phyloP scores from a whole-genome alignment of 1,284 basidiomycete species.

The Boletus austroedulis region DNA sequence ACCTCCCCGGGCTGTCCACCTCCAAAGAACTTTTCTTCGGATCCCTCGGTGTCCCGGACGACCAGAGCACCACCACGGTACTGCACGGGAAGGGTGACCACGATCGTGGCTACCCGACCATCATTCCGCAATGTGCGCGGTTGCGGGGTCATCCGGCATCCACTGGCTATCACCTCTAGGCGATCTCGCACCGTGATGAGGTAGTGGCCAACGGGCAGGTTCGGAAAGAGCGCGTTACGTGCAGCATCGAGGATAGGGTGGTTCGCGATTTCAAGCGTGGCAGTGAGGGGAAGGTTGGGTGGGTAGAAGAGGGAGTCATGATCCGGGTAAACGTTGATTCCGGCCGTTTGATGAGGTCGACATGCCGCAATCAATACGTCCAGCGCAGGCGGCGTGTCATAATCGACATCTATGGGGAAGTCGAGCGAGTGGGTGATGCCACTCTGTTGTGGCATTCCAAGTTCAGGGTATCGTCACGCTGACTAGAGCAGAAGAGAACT shows the following conservation, averaged over 20 bases:
- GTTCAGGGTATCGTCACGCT: conserved; percentile 2
- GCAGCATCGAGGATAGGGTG: conserved; percentile 77
- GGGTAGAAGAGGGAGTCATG: conserved; percentile 72
- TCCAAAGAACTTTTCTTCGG: conserved; percentile 60
- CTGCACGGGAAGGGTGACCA: conserved; percentile 69
- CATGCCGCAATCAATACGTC: conserved; percentile 77
- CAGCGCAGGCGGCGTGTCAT: conserved; percentile 71
- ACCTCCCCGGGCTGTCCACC: conserved; percentile 63
- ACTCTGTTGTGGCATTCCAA: conserved; percentile 44
- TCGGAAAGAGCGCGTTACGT: conserved; percentile 64
- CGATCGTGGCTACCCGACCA: conserved; percentile 65
- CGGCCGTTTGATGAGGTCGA: conserved; percentile 57
- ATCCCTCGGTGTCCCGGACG: conserved; percentile 54
- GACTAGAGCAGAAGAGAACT: conserved; percentile 15
- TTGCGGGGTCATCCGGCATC: conserved; percentile 57
- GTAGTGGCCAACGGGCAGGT: conserved; percentile 63
- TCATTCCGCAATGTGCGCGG: conserved; percentile 54
- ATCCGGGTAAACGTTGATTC: conserved; percentile 52
- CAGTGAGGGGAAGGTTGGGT: conserved; percentile 63
- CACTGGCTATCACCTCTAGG: conserved; percentile 63
- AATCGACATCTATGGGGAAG: conserved; percentile 74
- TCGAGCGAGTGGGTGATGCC: conserved; percentile 76
- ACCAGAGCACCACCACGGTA: conserved; percentile 65
- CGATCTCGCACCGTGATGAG: conserved; percentile 65
- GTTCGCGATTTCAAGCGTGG: conserved; percentile 73